A percentile compares a stretch with the other conserved stretches of the same genome.
Conservation (phyloP, 257 asterid genomes). For the Nicotiana benthamiana region DNA sequence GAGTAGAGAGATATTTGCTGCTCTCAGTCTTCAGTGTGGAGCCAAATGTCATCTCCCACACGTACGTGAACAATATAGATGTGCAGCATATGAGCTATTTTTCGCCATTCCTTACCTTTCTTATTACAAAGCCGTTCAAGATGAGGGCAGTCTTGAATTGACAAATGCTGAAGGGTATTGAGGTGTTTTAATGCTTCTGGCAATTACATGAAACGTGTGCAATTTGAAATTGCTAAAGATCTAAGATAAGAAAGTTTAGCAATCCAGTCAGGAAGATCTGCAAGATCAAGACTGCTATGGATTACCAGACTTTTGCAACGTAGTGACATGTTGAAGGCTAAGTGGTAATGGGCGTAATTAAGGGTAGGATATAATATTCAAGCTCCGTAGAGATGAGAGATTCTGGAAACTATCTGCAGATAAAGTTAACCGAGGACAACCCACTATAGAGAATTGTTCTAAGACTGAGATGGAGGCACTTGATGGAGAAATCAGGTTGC, state of each 20-base stretch:
- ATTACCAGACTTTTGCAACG: constrained; percentile 15
- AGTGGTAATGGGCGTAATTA: constrained; percentile 8
- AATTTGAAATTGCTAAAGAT: constrained; percentile 22
- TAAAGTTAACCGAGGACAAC: constrained; percentile 14
- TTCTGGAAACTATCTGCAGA: constrained; percentile 6
- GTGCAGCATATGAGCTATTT: constrained; percentile 18
- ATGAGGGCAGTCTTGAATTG: constrained; percentile 24
- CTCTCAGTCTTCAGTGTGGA: neutral
- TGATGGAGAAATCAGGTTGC: constrained; percentile 7
- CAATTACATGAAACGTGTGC: constrained; percentile 10
- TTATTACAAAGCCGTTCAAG: constrained; percentile 17
- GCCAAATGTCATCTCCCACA: neutral
- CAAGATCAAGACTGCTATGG: constrained; percentile 14
- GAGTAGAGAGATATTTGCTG: neutral
- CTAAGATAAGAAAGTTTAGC: constrained; percentile 16
- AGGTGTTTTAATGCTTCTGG: constrained; percentile 19
- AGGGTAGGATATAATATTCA: constrained; percentile 20
- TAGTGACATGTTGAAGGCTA: constrained; percentile 14
- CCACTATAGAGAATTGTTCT: constrained; percentile 21
- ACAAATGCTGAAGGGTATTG: constrained; percentile 17
- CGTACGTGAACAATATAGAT: neutral
- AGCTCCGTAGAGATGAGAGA: constrained; percentile 8
- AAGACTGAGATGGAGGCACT: constrained; percentile 18
- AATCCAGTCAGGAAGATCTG: constrained; percentile 23
- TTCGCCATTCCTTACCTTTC: constrained; percentile 20